Evolutionary conservation across 2,329 filamentous ascomycete species (phyloP), one percentile per base, ranked within the genome.

Genomic region (Plenodomus lindquistii): DNA sequence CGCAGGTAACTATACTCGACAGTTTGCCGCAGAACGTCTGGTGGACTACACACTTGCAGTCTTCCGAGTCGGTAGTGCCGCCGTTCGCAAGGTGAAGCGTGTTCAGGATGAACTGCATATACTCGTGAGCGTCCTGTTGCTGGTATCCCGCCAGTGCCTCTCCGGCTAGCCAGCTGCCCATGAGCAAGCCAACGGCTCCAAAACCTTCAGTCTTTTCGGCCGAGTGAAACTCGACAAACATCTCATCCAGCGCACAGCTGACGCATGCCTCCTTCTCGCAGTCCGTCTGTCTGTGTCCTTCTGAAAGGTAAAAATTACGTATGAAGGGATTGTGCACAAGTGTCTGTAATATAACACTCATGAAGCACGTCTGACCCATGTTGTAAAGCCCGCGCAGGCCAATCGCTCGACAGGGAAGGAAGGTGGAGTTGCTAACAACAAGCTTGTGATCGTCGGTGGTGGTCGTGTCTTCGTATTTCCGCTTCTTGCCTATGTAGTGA

Each of bases 301-400:
- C 92, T 35, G 88, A 87, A 5, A 99, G 85, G 71, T 96, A 97
- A 73, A 90, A 97, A 61, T 93, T 92, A 50, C 90, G 86, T 22
- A 99, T 82, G 37, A 97, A 81, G 0, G 93, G 93, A 67, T 97
- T 97, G 75, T 97, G 93, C 45, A 97, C 83, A 61, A 99, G 85
- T 47, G 88, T 91, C 72, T 97, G 94, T 15, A 99, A 80, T 40
- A 97, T 91, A 22, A 97, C 93, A 62, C 94, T 96, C 81, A 97
- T 93, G 74, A 97, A 99, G 77, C 93, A 99, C 10, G 94, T 97
- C 49, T 95, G 91, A n/a, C 93, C 94, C 70, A 96, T 93, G 67
- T 97, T 99, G 74, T 96, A 97, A 52, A 99, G 87, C 24, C 93
- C 93, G 29, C 94, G 85, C 34, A 97, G 83, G 9, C 94, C 93